Conservation (phyloP, 2,329 filamentous ascomycete species). For the Colletotrichum caudatum region DNA sequence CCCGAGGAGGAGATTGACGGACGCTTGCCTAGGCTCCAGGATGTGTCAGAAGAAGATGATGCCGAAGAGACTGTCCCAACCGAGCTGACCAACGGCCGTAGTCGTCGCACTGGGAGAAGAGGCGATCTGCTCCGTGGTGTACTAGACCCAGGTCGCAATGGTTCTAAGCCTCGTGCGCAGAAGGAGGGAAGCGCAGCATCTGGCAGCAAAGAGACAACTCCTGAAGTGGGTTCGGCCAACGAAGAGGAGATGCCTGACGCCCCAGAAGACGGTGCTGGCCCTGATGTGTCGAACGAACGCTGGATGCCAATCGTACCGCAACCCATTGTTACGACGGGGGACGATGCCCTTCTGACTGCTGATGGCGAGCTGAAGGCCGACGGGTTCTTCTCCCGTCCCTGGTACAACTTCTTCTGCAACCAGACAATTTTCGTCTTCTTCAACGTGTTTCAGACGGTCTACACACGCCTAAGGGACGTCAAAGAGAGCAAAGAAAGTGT, state of each 20-base stretch:
- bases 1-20: constrained; percentile 76
- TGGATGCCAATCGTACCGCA: constrained; percentile 73
- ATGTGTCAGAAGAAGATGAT: constrained; percentile 80
- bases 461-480: constrained; percentile 83
- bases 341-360: constrained; percentile 67
- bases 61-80: constrained; percentile 78
- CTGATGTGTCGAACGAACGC: constrained; percentile 74
- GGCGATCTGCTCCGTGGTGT: constrained; percentile 86
- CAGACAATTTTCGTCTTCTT: constrained; percentile 95
- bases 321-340: constrained; percentile 65
- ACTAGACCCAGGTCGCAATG: constrained; percentile 80
- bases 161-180: constrained; percentile 75
- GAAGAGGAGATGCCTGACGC: constrained; percentile 80
- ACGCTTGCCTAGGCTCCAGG: constrained; percentile 75
- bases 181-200: constrained; percentile 85
- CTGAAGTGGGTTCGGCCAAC: constrained; percentile 80
- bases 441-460: constrained; percentile 91
- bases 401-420: constrained; percentile 93
- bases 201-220: constrained; percentile 88
- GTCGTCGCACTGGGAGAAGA: constrained; percentile 80
- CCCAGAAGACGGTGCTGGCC: constrained; percentile 66
- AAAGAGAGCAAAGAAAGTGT: constrained; percentile 84
- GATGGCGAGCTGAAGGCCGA: constrained; percentile 78
- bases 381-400: constrained; percentile 82
- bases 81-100: constrained; percentile 76